Base-by-base conservation (phyloP, 352 stramenopile species). In the Aphanomyces cochlioides region DNA sequence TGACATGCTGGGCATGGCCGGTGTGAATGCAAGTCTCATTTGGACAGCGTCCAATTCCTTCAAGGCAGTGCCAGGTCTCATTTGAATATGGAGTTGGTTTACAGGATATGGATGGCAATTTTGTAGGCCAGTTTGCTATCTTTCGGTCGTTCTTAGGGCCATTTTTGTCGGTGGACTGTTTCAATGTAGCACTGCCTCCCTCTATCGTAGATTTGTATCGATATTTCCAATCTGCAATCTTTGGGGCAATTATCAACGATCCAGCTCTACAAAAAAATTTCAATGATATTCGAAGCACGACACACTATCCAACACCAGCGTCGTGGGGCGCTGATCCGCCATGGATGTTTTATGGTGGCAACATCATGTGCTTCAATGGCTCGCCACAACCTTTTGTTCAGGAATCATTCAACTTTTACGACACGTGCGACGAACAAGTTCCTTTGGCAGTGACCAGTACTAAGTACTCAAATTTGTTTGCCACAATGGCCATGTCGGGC, bases 401-500 rank as follows among this genome's bases (percentile, higher is more conserved):
- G 17, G 43, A 50, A 50, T n/a, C 43, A 50, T 50, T 50, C 17
- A 50, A n/a, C 17, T 50, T 50, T n/a, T n/a, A 50, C 43, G 43
- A 50, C 17, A n/a, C 17, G 43, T 50, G 43, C 17, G 2, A n/a
- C 17, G 17, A n/a, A 12, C 43, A 50, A n/a, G 10, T 2, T 12
- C 43, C 43, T 50, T n/a, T 50, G 10, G 17, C 43, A n/a, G 43
- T 50, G 10, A 50, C 43, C 10, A 50, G 10, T n/a, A 50, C 43
- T n/a, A 50, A 50, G 43, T 12, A 50, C 43, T 50, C 43, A n/a
- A n/a, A 12, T 12, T n/a, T 50, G 2, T 50, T 50, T 12, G 43
- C 43, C 43, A n/a, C 43, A 12, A n/a, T 50, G 10, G 17, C 1
- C 17, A n/a, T 50, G 43, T 50, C 43, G 10, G 17, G 2, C 28